Evolutionary conservation across 768 basidiomycete genomes (phyloP).

Genomic region (Strobilomyces dryophilus): DNA sequence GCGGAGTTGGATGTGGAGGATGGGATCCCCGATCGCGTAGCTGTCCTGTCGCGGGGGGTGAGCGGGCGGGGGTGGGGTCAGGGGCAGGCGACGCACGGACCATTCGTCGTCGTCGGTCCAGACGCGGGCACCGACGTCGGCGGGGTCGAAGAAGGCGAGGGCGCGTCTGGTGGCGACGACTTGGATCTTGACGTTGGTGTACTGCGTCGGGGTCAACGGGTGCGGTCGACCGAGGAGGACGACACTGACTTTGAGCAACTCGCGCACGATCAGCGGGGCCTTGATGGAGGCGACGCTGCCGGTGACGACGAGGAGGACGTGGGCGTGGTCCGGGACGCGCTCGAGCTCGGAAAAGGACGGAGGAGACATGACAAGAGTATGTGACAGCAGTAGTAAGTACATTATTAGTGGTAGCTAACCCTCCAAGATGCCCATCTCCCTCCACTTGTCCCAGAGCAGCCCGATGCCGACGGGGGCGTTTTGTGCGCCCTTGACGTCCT

Average conservation of each 20-base stretch:
- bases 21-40: slow-evolving; percentile 82
- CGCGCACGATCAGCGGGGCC: slow-evolving; percentile 80
- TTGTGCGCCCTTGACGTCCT: slow-evolving; percentile 75
- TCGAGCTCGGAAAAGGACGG: slow-evolving; percentile 29
- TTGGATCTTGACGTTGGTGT: slow-evolving; percentile 70
- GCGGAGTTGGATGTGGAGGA: slow-evolving; percentile 92
- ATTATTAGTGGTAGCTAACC: slow-evolving; percentile 13
- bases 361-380: slow-evolving; percentile 5
- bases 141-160: slow-evolving; percentile 66
- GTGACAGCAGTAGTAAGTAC: not conserved
- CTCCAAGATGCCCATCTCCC: slow-evolving; percentile 75
- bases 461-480: slow-evolving; percentile 67
- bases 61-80: not conserved
- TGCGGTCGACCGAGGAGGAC: not conserved
- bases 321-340: slow-evolving; percentile 29
- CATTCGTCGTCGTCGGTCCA: slow-evolving; percentile 96
- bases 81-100: slow-evolving; percentile 50
- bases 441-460: slow-evolving; percentile 85
- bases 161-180: slow-evolving; percentile 80
- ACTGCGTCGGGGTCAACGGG: slow-evolving; percentile 39
- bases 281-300: slow-evolving; percentile 98
- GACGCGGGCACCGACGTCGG: slow-evolving; percentile 59
- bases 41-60: slow-evolving; percentile 43
- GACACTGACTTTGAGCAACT: slow-evolving; percentile 59
- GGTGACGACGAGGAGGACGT: slow-evolving; percentile 82